phyloP scores from a whole-genome alignment of 768 basidiomycete genomes.

The Leccinum boreale region DNA sequence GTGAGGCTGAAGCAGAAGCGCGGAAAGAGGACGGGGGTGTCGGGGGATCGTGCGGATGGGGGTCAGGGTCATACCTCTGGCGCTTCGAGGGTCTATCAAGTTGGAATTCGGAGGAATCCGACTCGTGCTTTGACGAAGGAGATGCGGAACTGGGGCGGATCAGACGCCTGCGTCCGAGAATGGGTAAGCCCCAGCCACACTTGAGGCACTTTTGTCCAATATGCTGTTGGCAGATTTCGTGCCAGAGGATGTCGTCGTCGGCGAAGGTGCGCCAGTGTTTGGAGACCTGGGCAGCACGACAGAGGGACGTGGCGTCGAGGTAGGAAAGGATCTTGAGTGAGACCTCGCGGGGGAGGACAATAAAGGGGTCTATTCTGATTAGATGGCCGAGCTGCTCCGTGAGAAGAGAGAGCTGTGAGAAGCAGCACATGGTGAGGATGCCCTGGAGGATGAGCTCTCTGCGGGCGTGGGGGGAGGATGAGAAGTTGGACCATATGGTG shows the following conservation, averaged over 20 bases:
- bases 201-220: slow-evolving; percentile 96
- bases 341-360: slow-evolving; percentile 86
- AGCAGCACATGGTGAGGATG: slow-evolving; percentile 98
- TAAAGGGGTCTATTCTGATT: slow-evolving; percentile 94
- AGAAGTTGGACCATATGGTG: slow-evolving; percentile 95
- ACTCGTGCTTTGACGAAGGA: slow-evolving; percentile 39
- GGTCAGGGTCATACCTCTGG: slow-evolving; percentile 29
- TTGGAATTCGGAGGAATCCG: slow-evolving; percentile 29
- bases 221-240: slow-evolving; percentile 95
- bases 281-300: slow-evolving; percentile 89
- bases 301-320: slow-evolving; percentile 90
- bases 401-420: slow-evolving; percentile 94
- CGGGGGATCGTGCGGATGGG: slow-evolving; percentile 1
- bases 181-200: slow-evolving; percentile 96
- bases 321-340: slow-evolving; percentile 81
- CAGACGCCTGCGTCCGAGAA: slow-evolving; percentile 71
- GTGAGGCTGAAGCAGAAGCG: slow-evolving; percentile 14
- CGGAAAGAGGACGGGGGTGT: slow-evolving; percentile 7
- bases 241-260: slow-evolving; percentile 95
- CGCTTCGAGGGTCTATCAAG: slow-evolving; percentile 49
- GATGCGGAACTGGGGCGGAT: slow-evolving; percentile 40
- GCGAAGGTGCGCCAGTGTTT: slow-evolving; percentile 83
- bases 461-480: slow-evolving; percentile 86
- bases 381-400: slow-evolving; percentile 88
- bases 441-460: slow-evolving; percentile 95